Conservation (phyloP, 495 filamentous ascomycete genomes). For the Margaritispora aquatica region DNA sequence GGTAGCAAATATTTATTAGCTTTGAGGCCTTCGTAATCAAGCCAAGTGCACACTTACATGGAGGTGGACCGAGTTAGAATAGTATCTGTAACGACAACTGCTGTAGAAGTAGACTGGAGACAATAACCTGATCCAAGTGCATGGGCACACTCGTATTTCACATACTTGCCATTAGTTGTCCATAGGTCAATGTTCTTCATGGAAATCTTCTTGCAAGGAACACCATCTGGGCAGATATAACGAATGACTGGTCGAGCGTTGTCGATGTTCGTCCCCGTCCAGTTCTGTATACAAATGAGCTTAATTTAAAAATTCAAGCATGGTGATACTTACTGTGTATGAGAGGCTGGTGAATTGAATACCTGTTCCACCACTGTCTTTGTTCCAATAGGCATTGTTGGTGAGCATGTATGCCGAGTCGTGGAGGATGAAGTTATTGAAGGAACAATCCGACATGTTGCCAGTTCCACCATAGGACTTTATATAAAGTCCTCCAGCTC, state of each 20-base stretch:
- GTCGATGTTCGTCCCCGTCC: no score
- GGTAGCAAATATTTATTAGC: no score
- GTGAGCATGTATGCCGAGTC: constrained; percentile 35
- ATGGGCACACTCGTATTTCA: constrained; percentile 19
- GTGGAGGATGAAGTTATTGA: constrained; percentile 50
- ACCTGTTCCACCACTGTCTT: constrained; percentile 30
- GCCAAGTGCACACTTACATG: no score
- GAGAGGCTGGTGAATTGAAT: no score
- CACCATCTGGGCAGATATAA: constrained; percentile 25
- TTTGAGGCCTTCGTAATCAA: no score
- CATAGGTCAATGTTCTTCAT: constrained; percentile 53
- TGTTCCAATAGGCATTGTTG: constrained; percentile 35
- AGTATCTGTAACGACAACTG: neutral
- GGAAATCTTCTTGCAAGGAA: constrained; percentile 46
- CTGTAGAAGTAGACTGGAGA: no score
- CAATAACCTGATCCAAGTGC: constrained; percentile 24
- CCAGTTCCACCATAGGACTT: constrained; percentile 40
- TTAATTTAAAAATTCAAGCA: no score
- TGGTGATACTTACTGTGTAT: no score
- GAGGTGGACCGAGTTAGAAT: neutral
- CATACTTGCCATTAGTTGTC: constrained; percentile 36
- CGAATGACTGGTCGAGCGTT: no score
- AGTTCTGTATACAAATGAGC: no score
- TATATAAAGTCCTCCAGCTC: constrained; percentile 55
- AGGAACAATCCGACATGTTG: constrained; percentile 37